phyloP scores from a whole-genome alignment of 768 basidiomycete genomes.

The Coprinopsis cinerea region DNA sequence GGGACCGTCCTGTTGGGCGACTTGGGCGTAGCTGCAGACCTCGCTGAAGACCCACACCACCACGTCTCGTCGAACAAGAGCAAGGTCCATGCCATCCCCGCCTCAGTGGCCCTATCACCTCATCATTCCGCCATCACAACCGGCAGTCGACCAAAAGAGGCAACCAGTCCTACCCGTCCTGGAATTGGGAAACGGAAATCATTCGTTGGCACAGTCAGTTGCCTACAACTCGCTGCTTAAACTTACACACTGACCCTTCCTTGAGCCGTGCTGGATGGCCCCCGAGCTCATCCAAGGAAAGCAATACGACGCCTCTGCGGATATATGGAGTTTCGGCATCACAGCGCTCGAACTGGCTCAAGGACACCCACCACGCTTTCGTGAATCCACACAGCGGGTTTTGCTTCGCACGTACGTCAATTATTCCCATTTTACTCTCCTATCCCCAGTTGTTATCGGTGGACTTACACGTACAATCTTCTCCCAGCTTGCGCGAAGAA shows the following conservation, averaged over 20 bases:
- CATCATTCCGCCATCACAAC: constrained; percentile 27
- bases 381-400: constrained; percentile 67
- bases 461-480: neutral
- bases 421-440: neutral
- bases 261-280: constrained; percentile 92
- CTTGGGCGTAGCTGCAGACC: constrained; percentile 85
- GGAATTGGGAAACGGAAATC: constrained; percentile 75
- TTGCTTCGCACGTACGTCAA: constrained; percentile 61
- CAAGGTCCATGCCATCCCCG: constrained; percentile 23
- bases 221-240: neutral
- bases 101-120: constrained; percentile 26
- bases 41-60: constrained; percentile 57
- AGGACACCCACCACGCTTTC: constrained; percentile 80
- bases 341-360: constrained; percentile 88
- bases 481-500: constrained; percentile 60
- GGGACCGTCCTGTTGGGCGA: constrained; percentile 90
- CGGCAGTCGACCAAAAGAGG: constrained; percentile 14
- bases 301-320: constrained; percentile 80
- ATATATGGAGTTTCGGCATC: constrained; percentile 96
- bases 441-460: neutral
- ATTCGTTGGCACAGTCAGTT: constrained; percentile 83
- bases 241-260: neutral
- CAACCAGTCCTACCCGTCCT: constrained; percentile 28
- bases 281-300: constrained; percentile 86
- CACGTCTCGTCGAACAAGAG: constrained; percentile 20